A percentile compares a stretch with the other conserved stretches of the same genome.
phyloP scores from a whole-genome alignment of 768 basidiomycete species.

The Mycena rebaudengoi region DNA sequence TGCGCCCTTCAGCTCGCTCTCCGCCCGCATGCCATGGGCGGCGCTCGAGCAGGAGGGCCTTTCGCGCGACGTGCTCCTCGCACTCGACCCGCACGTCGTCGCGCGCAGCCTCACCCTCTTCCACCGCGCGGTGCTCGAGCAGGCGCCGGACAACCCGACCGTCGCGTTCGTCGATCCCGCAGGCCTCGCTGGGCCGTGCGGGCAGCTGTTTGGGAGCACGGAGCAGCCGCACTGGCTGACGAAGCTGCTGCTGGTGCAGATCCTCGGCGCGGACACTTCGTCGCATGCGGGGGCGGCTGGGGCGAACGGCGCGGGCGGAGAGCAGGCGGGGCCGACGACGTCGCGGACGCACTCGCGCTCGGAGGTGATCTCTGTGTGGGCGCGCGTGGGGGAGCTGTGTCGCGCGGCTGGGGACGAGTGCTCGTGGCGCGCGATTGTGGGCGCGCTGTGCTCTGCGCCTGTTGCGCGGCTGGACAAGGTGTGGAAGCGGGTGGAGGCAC shows the following conservation, averaged over 20 bases:
- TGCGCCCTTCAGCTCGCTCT: background rate
- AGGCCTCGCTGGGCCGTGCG: constrained; percentile 33
- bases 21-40: constrained; percentile 51
- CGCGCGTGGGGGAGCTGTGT: constrained; percentile 75
- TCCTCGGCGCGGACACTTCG: constrained; percentile 68
- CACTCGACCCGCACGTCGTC: constrained; percentile 67
- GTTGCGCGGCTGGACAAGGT: constrained; percentile 81
- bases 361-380: constrained; percentile 79
- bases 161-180: constrained; percentile 52
- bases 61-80: constrained; percentile 69
- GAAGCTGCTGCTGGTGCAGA: constrained; percentile 72
- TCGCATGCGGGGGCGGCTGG: constrained; percentile 28
- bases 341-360: constrained; percentile 76
- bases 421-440: constrained; percentile 78
- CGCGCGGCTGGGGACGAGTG: constrained; percentile 80
- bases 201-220: constrained; percentile 70
- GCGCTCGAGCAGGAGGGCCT: constrained; percentile 72
- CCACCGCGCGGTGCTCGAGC: constrained; percentile 62
- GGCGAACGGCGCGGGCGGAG: background rate
- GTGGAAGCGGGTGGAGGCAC: constrained; percentile 78
- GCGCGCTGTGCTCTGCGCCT: constrained; percentile 76
- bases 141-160: constrained; percentile 62
- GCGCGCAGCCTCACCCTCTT: constrained; percentile 71
- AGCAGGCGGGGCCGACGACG: constrained; percentile 29
- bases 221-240: constrained; percentile 86